Conservation (phyloP, 2,329 filamentous ascomycete genomes). For the Penicillium sclerotiorum region DNA sequence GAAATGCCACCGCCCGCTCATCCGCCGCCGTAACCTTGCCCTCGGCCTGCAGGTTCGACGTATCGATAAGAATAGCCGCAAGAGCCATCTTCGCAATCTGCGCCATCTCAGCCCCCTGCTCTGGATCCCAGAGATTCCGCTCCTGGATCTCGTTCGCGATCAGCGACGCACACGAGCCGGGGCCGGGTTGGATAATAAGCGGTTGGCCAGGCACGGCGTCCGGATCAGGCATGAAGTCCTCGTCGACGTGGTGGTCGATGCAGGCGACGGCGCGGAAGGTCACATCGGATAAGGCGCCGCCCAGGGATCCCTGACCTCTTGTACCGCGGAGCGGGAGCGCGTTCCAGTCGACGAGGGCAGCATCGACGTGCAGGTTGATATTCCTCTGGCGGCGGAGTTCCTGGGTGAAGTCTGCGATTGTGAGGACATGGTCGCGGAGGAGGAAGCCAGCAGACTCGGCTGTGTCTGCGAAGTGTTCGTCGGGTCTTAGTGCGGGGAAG, state of each 20-base stretch:
- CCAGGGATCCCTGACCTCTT: constrained; percentile 50
- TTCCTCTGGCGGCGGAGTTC: constrained; percentile 18
- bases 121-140: constrained; percentile 33
- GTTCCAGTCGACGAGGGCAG: constrained; percentile 51
- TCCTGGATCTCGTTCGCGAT: constrained; percentile 55
- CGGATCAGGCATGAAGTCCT: constrained; percentile 51
- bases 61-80: constrained; percentile 49
- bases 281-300: constrained; percentile 45
- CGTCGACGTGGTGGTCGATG: constrained; percentile 66
- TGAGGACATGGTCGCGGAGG: constrained; percentile 41
- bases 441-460: constrained; percentile 27
- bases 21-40: constrained; percentile 52
- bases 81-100: constrained; percentile 44
- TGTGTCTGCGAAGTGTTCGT: constrained; percentile 28
- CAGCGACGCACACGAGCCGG: constrained; percentile 63
- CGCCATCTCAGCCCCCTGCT: constrained; percentile 33
- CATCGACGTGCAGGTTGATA: too few species aligned
- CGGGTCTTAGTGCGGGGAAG: constrained; percentile 15
- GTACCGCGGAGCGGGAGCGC: constrained; percentile 48
- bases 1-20: constrained; percentile 53
- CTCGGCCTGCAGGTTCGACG: constrained; percentile 46
- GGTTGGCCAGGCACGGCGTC: constrained; percentile 46
- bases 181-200: constrained; percentile 55
- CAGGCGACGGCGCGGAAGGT: constrained; percentile 52
- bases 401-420: constrained; percentile 42